These are phyloP conservation scores for Haplosporangium sp. DNA, from an alignment of 371 early-diverging fungal genomes.

Conservation along the genomic window DNA sequence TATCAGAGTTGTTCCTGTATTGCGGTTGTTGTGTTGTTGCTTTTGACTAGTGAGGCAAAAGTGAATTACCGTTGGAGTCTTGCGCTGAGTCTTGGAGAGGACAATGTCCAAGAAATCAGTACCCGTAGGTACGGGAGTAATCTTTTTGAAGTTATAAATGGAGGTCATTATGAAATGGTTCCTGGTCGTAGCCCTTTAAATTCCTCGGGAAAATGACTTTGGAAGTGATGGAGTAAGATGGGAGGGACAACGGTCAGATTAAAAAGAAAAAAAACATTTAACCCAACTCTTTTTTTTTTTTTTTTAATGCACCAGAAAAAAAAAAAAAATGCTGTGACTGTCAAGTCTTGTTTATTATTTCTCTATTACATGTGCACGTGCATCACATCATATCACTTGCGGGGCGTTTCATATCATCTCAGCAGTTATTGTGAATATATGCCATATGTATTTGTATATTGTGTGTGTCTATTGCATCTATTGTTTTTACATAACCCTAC, in stretches of 20 bases:
- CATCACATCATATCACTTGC: background rate
- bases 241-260: slow-evolving; percentile 15
- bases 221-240: slow-evolving; percentile 4
- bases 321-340: slow-evolving; percentile 6
- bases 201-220: background rate
- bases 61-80: slow-evolving; percentile 98
- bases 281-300: background rate
- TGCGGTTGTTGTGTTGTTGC: background rate
- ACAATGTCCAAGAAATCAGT: slow-evolving; percentile 98
- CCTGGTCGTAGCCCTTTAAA: slow-evolving; percentile 4
- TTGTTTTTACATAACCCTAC: background rate
- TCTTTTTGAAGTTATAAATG: slow-evolving; percentile 97
- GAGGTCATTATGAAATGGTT: slow-evolving; percentile 55
- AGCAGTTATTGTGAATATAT: no score
- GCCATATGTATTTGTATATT: no score
- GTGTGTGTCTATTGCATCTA: no score
- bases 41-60: background rate
- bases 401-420: background rate
- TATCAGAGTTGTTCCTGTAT: background rate
- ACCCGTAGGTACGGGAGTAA: slow-evolving; percentile 96
- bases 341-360: background rate
- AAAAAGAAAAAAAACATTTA: background rate
- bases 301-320: background rate
- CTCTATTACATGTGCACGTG: background rate
- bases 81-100: slow-evolving; percentile 99